Evolutionary conservation across 2,329 filamentous ascomycete genomes (phyloP), one percentile per base, ranked within the genome.

Genomic region (Capronia americana): DNA sequence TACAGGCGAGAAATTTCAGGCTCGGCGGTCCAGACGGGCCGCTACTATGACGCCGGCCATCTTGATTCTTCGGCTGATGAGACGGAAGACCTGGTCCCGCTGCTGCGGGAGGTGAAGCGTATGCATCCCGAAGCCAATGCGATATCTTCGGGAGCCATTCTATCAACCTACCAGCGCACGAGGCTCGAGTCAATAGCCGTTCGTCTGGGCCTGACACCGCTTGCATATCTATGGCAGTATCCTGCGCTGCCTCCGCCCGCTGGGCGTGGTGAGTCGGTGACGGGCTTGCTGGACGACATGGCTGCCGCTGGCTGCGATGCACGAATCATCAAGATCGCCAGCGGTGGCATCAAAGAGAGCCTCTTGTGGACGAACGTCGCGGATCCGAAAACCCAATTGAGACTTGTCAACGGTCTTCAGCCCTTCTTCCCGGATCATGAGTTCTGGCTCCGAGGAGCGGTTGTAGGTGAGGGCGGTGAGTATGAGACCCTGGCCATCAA

Each of bases 151-250:
- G 95, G 95, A 61, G 95, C 95, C 23, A 97, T 99, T 68, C 81
- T 98, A 44, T 96, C 92, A 10, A 96, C 93, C 2, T 99, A 99
- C 79, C 95, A 99, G 80, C 90, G 95, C 64, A 98, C 94, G 0
- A 86, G 95, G n/a, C 90, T 99, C 57, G 95, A 99, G 80, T 94
- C 92, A 65, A 89, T 98, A 11, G 93, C 93, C 11, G 76, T 89
- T n/a, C 86, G 95, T 17, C 83, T 98, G n/a, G 91, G 90, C 2
- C 85, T 99, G 12, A 85, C 86, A 0, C 92, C 95, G 14, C 83
- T 99, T 30, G 90, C 93, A 6, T 98, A 90, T 79, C 82, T 99
- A 57, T 99, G 95, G 95, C 92, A 96, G 81, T 97, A 91, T 79
- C 92, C 93, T 1, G 79, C 85, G 55, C 83, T 97, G 2, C 90